phyloP scores from a whole-genome alignment of 768 basidiomycete species.

The Tricholoma furcatifolium region DNA sequence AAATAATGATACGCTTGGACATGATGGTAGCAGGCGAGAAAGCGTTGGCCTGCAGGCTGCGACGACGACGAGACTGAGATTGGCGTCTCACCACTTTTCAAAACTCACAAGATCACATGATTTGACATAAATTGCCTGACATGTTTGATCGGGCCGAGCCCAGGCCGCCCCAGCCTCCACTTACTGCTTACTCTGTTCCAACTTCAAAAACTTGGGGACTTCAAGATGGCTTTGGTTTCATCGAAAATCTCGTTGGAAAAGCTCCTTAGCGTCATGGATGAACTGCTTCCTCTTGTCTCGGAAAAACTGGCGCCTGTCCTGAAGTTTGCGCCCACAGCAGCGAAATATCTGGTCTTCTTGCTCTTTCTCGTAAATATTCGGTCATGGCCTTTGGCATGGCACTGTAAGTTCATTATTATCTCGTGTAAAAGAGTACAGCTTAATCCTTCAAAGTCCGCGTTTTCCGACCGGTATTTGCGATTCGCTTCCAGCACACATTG shows the following conservation, averaged over 20 bases:
- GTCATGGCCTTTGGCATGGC: conserved; percentile 68
- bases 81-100: no score
- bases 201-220: not conserved
- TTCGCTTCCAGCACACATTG: conserved; percentile 30
- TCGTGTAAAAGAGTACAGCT: not conserved
- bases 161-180: not conserved
- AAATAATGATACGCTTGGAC: conserved; percentile 73
- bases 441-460: conserved; percentile 43
- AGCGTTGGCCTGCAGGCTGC: not conserved
- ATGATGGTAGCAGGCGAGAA: conserved; percentile 33
- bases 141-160: no score
- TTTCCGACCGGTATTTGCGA: conserved; percentile 43
- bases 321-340: conserved; percentile 15
- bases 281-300: conserved; percentile 4
- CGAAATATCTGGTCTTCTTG: conserved; percentile 42
- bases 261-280: not conserved
- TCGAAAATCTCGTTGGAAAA: conserved; percentile 5
- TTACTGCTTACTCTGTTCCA: conserved; percentile 12
- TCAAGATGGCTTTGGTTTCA: conserved; percentile 7
- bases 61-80: not conserved
- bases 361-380: conserved; percentile 58
- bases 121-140: no score
- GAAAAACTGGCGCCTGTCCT: conserved; percentile 5
- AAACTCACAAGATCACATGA: no score
- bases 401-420: conserved; percentile 44